Conservation (phyloP, 805 yeast species). For the Priceomyces fermenticarens region DNA sequence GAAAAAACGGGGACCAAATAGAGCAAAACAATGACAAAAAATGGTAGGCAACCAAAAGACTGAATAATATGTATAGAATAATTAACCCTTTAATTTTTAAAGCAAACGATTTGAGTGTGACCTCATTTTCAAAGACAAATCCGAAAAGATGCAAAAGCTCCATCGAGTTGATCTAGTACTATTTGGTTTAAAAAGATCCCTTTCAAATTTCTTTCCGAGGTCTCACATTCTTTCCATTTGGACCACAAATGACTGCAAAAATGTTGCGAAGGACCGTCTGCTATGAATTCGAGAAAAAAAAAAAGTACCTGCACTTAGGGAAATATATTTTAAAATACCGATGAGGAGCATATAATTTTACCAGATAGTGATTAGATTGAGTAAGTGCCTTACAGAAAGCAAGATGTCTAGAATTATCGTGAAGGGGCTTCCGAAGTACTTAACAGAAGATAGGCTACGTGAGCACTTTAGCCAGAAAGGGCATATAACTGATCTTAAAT, state of each 20-base stretch:
- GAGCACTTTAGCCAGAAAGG: conserved; percentile 62
- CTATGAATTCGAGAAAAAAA: not conserved
- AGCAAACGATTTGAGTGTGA: conserved; percentile 6
- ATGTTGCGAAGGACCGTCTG: not conserved
- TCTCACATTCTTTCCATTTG: not conserved
- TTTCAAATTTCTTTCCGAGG: not conserved
- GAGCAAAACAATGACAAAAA: conserved; percentile 14
- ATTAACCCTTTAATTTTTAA: conserved; percentile 14
- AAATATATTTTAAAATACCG: too few relatives aligned
- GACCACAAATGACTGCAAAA: conserved; percentile 7
- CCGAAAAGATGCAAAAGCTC: conserved; percentile 35
- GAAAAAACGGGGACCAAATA: conserved; percentile 11
- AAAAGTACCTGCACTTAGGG: not conserved
- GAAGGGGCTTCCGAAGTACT: conserved; percentile 79
- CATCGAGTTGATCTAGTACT: conserved; percentile 9
- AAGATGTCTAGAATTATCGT: conserved; percentile 85
- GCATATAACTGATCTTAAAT: conserved; percentile 81
- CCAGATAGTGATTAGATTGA: not conserved
- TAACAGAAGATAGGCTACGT: conserved; percentile 68
- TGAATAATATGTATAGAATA: conserved; percentile 14
- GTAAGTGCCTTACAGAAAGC: not conserved
- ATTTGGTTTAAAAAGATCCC: too few relatives aligned
- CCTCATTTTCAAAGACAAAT: conserved; percentile 15
- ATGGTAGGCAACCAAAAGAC: conserved; percentile 17
- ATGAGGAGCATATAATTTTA: too few relatives aligned